Base-by-base conservation (phyloP, 768 basidiomycete genomes). In the Rhodosporidiobolus sp. region DNA sequence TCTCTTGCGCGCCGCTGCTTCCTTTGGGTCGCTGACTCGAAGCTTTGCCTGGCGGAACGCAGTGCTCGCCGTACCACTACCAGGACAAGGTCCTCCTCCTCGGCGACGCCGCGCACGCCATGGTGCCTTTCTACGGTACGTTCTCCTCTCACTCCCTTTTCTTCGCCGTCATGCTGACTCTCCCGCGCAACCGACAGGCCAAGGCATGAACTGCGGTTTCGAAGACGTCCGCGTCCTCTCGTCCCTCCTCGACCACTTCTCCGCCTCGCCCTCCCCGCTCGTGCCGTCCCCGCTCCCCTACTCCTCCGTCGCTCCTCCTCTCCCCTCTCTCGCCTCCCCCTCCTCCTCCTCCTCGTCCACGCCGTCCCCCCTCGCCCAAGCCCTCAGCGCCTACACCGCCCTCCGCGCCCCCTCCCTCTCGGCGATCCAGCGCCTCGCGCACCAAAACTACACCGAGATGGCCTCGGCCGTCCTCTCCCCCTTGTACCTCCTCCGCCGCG, bases 181-280 rank as follows among this genome's bases (percentile, higher is more conserved):
- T 34, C 65, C 71, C 60, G 45, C 34, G 34, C 28, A 6, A 9
- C 12, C 35, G n/a, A 11, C 56, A 77, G 77, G 95, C 54, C 95
- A 99, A 85, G 95, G 95, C 53, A 86, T 98, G 77, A 99, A 99
- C 80, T 96, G 94, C 79, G 95, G 95, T 24, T 86, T 99, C 63
- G 95, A 99, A 83, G 95, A 99, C 81, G 94, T 98, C 77, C 88
- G 96, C 76, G 87, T 98, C 63, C 85, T 99, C 75, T 86, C 88
- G 70, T 85, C 87, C 43, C 82, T 94, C 67, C 84, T 97, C 78
- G 86, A 86, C 67, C 85, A 88, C 70, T 88, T 90, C 81, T 85
- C 79, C 84, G 83, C 78, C 81, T 93, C 78, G 4, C 69, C 75
- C 9, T 66, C 66, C 5, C 60, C 75, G 1, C 64, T 68, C n/a